Evolutionary conservation across 768 basidiomycete genomes (phyloP).

Genomic region (Galerina marginata): DNA sequence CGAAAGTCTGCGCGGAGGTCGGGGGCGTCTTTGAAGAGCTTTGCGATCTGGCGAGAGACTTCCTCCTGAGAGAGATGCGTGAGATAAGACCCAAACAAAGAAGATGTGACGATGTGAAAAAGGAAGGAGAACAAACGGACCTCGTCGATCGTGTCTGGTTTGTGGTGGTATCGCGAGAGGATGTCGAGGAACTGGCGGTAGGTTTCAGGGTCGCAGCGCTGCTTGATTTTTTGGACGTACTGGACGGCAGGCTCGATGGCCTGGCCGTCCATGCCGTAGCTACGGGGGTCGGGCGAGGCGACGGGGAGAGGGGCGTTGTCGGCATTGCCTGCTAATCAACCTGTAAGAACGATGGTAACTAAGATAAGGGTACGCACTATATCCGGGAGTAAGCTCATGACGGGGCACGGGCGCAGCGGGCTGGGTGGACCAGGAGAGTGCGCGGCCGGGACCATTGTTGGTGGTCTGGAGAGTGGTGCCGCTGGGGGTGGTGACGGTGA

Average conservation of each 20-base stretch:
- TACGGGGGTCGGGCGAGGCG: slow-evolving; percentile 40
- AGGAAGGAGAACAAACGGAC: slow-evolving; percentile 32
- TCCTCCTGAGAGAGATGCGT: slow-evolving; percentile 53
- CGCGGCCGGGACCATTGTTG: slow-evolving; percentile 45
- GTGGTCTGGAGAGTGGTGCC: slow-evolving; percentile 68
- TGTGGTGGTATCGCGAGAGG: slow-evolving; percentile 65
- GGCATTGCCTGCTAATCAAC: slow-evolving; percentile 5
- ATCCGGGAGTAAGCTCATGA: slow-evolving; percentile 15
- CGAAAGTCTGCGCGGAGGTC: slow-evolving; percentile 77
- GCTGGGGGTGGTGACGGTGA: slow-evolving; percentile 79
- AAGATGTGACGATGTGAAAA: not conserved
- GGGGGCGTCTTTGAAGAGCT: slow-evolving; percentile 75
- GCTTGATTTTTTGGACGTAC: slow-evolving; percentile 97
- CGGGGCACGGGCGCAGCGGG: slow-evolving; percentile 17
- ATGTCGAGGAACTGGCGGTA: slow-evolving; percentile 83
- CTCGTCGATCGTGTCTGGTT: slow-evolving; percentile 66
- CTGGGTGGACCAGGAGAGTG: slow-evolving; percentile 44
- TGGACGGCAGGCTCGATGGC: slow-evolving; percentile 83
- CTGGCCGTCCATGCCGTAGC: slow-evolving; percentile 43
- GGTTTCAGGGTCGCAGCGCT: slow-evolving; percentile 88
- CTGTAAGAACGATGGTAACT: not conserved
- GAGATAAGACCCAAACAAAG: not conserved
- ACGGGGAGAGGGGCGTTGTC: slow-evolving; percentile 12
- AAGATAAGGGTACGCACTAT: slow-evolving; percentile 11
- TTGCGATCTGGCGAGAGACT: slow-evolving; percentile 69